Evolutionary conservation across 2,329 filamentous ascomycete genomes (phyloP), one percentile per base, ranked within the genome.

Genomic region (Pyrenochaeta sp.): DNA sequence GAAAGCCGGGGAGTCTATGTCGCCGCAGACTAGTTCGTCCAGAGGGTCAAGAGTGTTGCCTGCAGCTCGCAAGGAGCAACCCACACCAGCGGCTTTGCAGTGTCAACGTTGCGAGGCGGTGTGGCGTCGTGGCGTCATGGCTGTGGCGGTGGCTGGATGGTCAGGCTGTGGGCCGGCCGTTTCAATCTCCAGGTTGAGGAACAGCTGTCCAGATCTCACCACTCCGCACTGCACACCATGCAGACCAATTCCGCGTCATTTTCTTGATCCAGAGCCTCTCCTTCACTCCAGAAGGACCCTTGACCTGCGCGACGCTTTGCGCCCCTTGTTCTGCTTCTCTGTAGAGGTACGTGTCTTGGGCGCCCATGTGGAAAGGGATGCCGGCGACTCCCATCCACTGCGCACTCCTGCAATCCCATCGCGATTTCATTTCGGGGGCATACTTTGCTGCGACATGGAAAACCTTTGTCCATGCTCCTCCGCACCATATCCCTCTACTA

Each of bases 281-380:
- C 40, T 58, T 46, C 50, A 4, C 11, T 30, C 37, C 42, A 39
- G 49, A 36, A 50, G 14, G 49, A 21, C 20, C 32, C 31, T 51
- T 43, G 36, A 41, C 48, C 44, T 45, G 43, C 41, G 51, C 49
- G 36, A 42, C 49, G 48, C 55, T 46, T 36, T 49, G 59, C 54
- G 45, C 56, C 46, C 48, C 48, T 50, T 53, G 54, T 62, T 65
- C 58, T 56, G 49, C 60, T 71, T 73, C 65, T 63, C 54, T 69
- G 65, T 74, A 72, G 61, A 73, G 69, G 71, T 75, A 68, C 62
- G 71, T 67, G 36, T 43, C 40, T 27, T 32, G 7, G 14, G 32
- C 27, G 14, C 3, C 47, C 42, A 43, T 42, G 51, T 58, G 50
- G 61, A 69, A 69, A 70, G 67, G 68, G 66, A 68, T 59, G 60